Evolutionary conservation across 2,329 filamentous ascomycete species (phyloP), one percentile per base, ranked within the genome.

Genomic region (Raffaelea ambrosiae): DNA sequence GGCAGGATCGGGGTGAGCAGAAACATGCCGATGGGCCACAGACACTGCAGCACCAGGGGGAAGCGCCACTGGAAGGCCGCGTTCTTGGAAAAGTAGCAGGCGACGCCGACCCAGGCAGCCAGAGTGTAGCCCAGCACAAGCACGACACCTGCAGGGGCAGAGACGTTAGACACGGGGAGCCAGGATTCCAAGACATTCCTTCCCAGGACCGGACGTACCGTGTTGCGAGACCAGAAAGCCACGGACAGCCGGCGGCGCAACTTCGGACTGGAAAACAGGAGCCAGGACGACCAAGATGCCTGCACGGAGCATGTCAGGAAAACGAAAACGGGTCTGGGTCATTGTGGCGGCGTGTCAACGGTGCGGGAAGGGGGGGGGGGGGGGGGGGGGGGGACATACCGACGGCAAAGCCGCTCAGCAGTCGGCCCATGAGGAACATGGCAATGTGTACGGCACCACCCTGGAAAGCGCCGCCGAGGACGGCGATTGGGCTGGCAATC

Each of bases 381-480:
- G n/a, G n/a, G n/a, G n/a, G n/a, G n/a, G n/a, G n/a, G n/a, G 26
- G 26, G 26, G 26, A 29, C 21, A 69, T 58, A 11, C 68, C 61
- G 22, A 67, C 63, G 3, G 65, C 62, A 41, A 72, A 58, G 1
- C 69, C 69, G 3, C 66, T 67, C 14, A 72, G 60, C 40, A 70
- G 61, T 26, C 69, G 59, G 0, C 48, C 54, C 18, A 48, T 49
- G 21, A 54, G 45, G 26, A 57, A 48, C 54, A 57, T 56, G 18
- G 42, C 53, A 13, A 51, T 48, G 35, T 53, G 43, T 5, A 47
- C 45, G 13, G 53, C 45, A 16, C 42, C 52, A 23, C 41, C 49
- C 40, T 56, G 54, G 11, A 55, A 40, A 21, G 20, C 38, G 26
- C 26, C 31, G 3, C 18, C 49, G 2, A 50, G 16, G 20, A 49